Base-by-base conservation (phyloP, 768 basidiomycete genomes). In the Xerocomellus intermedius region DNA sequence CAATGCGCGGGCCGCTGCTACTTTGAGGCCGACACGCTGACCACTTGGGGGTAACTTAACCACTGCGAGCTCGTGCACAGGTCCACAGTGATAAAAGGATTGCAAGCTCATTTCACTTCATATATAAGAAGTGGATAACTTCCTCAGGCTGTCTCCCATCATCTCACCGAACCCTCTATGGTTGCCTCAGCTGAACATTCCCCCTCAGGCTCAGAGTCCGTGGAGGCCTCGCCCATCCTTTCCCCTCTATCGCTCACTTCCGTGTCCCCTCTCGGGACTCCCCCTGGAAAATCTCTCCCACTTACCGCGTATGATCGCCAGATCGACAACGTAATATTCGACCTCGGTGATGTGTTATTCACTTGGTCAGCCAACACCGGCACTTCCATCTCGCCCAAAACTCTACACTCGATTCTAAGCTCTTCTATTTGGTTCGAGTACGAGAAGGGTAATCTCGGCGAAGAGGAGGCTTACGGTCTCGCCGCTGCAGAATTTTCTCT, bases 271-370 rank as follows among this genome's bases (percentile, higher is more conserved):
- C 51, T 54, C 2, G 39, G 36, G 13, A 52, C 49, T 0, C 52
- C 52, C 8, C 41, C 64, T 41, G 21, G 7, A n/a, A 59, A 55
- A 16, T 14, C 19, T 8, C 56, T 52, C 5, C 42, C 42, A 2
- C 17, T 33, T 30, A 12, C 35, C 21, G 16, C 22, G 2, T 26
- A 52, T 37, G 54, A 63, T 56, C 56, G 57, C 14, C 52, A 48
- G 42, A 56, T 66, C 16, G 65, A 67, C 30, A 67, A 64, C 5
- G 21, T 64, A 4, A 59, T 64, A 22, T 59, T 64, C n/a, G 63
- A 65, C 36, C 48, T 64, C 14, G 63, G 63, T 21, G 63, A 64
- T 6, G 64, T 64, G 3, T 24, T 64, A 17, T 64, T 66, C 35
- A 63, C 64, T 4, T 64, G 63, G 64, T 64, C 60, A 7, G 55